These are phyloP conservation scores for Eimeria tenella DNA, from an alignment of 169 alveolate genomes.

Conservation along the genomic window DNA sequence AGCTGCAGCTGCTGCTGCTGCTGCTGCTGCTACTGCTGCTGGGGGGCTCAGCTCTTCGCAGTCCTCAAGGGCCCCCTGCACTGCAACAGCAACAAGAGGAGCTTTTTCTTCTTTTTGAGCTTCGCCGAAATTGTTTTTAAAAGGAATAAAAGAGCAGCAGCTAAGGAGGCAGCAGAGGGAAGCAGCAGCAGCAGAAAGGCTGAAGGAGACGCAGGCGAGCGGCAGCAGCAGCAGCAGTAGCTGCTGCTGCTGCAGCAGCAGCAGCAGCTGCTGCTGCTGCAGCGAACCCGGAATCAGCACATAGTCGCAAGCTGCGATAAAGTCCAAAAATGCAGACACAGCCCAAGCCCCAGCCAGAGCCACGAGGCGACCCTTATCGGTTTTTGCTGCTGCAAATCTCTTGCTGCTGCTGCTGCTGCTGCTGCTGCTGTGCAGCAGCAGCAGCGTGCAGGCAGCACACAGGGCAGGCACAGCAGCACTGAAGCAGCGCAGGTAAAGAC, in stretches of 20 bases:
- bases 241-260: too few species aligned
- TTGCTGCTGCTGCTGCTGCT: neutral
- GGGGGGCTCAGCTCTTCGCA: too few species aligned
- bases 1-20: too few species aligned
- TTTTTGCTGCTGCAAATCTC: neutral
- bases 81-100: neutral
- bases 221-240: neutral
- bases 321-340: neutral
- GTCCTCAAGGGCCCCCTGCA: too few species aligned
- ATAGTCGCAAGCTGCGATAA: neutral
- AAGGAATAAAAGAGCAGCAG: neutral
- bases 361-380: neutral
- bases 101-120: neutral
- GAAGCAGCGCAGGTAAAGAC: neutral
- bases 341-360: slow-evolving; percentile 19
- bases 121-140: too few species aligned
- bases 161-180: neutral
- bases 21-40: too few species aligned
- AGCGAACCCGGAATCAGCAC: neutral
- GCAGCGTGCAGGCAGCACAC: slow-evolving; percentile 2
- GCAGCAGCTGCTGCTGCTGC: neutral
- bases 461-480: neutral
- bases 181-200: neutral
- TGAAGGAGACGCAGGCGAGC: neutral
- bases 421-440: neutral